Evolutionary conservation across 306 rosid species (phyloP).

Genomic region (Fragaria vesca): DNA sequence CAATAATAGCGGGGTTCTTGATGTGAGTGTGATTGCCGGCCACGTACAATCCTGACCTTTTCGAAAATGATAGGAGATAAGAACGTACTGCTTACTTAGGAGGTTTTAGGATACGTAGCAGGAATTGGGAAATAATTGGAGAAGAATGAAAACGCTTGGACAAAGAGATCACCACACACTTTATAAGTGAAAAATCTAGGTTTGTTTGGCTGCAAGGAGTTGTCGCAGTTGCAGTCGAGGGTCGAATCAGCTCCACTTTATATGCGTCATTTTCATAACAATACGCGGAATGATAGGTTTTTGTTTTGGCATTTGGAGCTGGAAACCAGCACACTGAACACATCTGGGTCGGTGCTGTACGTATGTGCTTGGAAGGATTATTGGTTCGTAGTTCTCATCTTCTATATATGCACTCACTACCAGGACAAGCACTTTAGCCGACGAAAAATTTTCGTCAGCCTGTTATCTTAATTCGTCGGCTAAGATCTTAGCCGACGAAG

Average conservation of each 20-base stretch:
- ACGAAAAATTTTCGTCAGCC: too few species aligned
- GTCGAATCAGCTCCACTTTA: background rate
- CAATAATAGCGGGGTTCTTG: background rate
- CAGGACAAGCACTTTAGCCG: too few species aligned
- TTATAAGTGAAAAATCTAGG: slow-evolving; percentile 11
- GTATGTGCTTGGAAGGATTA: background rate
- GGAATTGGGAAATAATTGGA: slow-evolving; percentile 15
- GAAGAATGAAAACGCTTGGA: slow-evolving; percentile 37
- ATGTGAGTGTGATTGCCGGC: slow-evolving; percentile 6
- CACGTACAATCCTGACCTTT: background rate
- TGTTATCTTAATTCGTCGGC: too few species aligned
- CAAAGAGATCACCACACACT: slow-evolving; percentile 25
- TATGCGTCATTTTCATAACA: background rate
- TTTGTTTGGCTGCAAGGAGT: background rate
- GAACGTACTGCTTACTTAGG: background rate
- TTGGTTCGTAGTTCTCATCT: background rate
- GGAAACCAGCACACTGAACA: background rate
- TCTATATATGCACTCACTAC: too few species aligned
- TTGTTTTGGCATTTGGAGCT: background rate
- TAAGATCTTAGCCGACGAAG: too few species aligned
- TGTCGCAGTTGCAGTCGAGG: background rate
- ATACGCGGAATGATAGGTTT: background rate
- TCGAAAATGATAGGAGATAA: background rate
- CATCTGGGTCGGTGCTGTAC: background rate
- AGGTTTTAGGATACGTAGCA: background rate